Evolutionary conservation across 2,329 filamentous ascomycete genomes (phyloP).

Genomic region (Trichoderma breve): DNA sequence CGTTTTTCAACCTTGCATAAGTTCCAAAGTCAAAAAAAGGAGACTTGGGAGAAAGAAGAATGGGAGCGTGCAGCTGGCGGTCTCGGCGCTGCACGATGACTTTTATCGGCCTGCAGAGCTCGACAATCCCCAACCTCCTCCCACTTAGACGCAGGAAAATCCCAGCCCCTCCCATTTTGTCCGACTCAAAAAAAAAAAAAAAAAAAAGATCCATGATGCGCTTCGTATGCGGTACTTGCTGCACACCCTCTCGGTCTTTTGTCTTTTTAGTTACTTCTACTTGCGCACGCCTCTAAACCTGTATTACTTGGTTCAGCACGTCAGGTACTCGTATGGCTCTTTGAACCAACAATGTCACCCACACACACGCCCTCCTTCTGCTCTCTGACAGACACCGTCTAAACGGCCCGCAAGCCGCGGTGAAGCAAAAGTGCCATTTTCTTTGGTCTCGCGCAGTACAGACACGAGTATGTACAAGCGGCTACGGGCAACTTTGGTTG

Average conservation of each 20-base stretch:
- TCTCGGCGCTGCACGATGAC: slow-evolving; percentile 34
- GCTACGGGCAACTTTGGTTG: background rate
- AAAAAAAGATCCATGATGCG: slow-evolving; percentile 11
- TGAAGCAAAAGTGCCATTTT: background rate
- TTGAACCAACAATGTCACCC: background rate
- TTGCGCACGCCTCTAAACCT: background rate
- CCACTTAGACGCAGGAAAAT: slow-evolving; percentile 28
- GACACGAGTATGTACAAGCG: background rate
- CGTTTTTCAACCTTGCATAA: background rate
- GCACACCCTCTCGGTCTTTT: background rate
- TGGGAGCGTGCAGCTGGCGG: slow-evolving; percentile 24
- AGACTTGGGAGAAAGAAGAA: background rate
- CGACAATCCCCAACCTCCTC: slow-evolving; percentile 37
- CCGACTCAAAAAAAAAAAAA: background rate
- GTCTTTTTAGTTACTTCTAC: background rate
- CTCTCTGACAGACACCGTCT: background rate
- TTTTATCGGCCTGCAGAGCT: slow-evolving; percentile 31
- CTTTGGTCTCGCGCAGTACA: background rate
- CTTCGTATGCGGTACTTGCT: slow-evolving; percentile 1
- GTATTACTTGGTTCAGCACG: background rate
- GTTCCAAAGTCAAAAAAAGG: slow-evolving; percentile 14
- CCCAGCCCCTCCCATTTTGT: slow-evolving; percentile 31
- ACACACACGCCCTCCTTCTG: background rate
- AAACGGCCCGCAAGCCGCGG: slow-evolving; percentile 14
- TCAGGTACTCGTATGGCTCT: background rate